Evolutionary conservation across 768 basidiomycete genomes (phyloP).

Genomic region (Rhizopogon sp.): DNA sequence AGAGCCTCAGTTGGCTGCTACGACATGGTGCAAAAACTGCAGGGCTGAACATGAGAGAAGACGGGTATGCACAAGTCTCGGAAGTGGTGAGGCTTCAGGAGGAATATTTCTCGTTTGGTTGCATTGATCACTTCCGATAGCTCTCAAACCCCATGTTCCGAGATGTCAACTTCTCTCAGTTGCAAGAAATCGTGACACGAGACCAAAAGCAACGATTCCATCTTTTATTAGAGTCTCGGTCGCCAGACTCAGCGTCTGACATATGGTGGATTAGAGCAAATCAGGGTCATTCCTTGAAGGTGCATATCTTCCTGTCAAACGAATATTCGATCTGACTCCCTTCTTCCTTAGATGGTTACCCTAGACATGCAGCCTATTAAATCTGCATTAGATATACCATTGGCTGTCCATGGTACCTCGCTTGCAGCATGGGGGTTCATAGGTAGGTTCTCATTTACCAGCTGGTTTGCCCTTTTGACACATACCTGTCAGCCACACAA

Average conservation of each 20-base stretch:
- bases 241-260: constrained; percentile 23
- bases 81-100: constrained; percentile 65
- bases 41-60: constrained; percentile 67
- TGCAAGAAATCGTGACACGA: constrained; percentile 60
- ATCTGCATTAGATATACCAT: constrained; percentile 58
- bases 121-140: constrained; percentile 33
- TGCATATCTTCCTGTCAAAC: constrained; percentile 20
- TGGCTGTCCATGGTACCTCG: constrained; percentile 83
- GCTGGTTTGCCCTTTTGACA: background rate
- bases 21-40: constrained; percentile 83
- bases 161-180: constrained; percentile 43
- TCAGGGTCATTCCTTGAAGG: constrained; percentile 86
- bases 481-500: constrained; percentile 41
- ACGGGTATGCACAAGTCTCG: constrained; percentile 79
- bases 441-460: constrained; percentile 32
- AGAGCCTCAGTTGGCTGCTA: constrained; percentile 88
- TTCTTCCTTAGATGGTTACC: constrained; percentile 49
- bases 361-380: constrained; percentile 59
- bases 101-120: background rate
- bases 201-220: constrained; percentile 68
- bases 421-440: constrained; percentile 66
- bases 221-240: constrained; percentile 46
- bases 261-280: constrained; percentile 89
- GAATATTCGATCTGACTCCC: background rate
- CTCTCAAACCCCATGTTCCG: constrained; percentile 66